Evolutionary conservation across 345 rosid genomes (phyloP).

Genomic region (Pugionium dolabratum): DNA sequence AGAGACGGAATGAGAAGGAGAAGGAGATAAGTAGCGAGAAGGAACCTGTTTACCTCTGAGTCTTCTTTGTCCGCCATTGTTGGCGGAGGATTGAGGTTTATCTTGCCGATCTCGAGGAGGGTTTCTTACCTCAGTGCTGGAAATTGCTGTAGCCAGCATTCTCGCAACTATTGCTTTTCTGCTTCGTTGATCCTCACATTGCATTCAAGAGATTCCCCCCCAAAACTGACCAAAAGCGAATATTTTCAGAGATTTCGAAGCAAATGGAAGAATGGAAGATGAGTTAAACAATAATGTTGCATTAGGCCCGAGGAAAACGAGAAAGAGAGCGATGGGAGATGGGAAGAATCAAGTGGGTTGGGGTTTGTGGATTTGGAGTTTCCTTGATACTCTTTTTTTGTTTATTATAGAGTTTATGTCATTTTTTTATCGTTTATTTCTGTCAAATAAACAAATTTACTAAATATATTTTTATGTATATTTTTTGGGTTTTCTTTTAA

Average conservation of each 20-base stretch:
- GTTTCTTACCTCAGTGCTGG: conserved; percentile 33
- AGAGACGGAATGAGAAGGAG: conserved; percentile 63
- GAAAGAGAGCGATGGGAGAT: conserved; percentile 33
- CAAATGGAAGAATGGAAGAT: conserved; percentile 19
- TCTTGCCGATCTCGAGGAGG: conserved; percentile 41
- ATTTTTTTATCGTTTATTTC: too few relatives aligned
- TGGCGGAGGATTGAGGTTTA: conserved; percentile 23
- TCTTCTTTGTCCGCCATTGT: conserved; percentile 51
- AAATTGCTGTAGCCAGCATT: conserved; percentile 74
- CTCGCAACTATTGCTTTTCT: conserved; percentile 32
- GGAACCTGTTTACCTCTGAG: conserved; percentile 80
- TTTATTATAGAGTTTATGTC: too few relatives aligned
- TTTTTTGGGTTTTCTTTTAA: too few relatives aligned
- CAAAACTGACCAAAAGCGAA: conserved; percentile 13
- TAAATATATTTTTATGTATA: too few relatives aligned
- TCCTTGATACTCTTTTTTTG: too few relatives aligned
- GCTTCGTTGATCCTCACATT: conserved; percentile 50
- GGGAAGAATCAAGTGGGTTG: neutral
- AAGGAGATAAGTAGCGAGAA: conserved; percentile 86
- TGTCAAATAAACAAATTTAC: too few relatives aligned
- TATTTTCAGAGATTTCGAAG: conserved; percentile 25
- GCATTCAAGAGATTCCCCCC: conserved; percentile 37
- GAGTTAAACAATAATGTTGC: conserved; percentile 22
- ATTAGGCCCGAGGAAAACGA: conserved; percentile 34
- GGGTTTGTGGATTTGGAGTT: too few relatives aligned